Evolutionary conservation across 2,329 filamentous ascomycete species (phyloP).

Genomic region (Venturia nashicola): DNA sequence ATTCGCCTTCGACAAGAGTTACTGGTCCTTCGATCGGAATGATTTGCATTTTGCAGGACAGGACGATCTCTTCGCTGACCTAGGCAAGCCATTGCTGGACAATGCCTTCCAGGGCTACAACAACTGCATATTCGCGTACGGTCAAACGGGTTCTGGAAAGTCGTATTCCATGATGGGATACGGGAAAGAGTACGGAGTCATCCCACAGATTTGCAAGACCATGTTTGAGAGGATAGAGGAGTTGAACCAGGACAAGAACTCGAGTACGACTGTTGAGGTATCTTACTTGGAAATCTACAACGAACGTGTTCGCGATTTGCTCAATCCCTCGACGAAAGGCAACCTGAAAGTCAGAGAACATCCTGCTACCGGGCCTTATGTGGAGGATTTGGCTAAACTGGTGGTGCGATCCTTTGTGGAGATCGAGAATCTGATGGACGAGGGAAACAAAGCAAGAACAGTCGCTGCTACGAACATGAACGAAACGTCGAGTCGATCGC

Average conservation of each 20-base stretch:
- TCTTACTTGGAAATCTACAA: conserved; percentile 99
- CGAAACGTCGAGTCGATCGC: conserved; percentile 94
- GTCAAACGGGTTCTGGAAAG: conserved; percentile 96
- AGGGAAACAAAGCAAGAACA: conserved; percentile 96
- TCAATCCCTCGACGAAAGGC: conserved; percentile 91
- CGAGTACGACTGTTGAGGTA: conserved; percentile 88
- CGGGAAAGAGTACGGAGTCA: conserved; percentile 88
- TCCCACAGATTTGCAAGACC: conserved; percentile 90
- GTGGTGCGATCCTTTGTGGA: conserved; percentile 88
- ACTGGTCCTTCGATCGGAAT: conserved; percentile 89
- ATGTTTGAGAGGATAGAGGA: conserved; percentile 83
- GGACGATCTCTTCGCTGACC: conserved; percentile 73
- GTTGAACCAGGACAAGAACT: conserved; percentile 60
- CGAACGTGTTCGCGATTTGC: conserved; percentile 84
- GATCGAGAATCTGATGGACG: conserved; percentile 97
- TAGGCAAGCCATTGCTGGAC: conserved; percentile 82
- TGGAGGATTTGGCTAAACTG: conserved; percentile 92
- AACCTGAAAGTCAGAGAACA: conserved; percentile 97
- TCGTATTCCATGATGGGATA: conserved; percentile 99
- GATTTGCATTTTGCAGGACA: conserved; percentile 81
- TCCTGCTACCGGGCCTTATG: conserved; percentile 92
- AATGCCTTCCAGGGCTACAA: conserved; percentile 99
- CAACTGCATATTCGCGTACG: conserved; percentile 99
- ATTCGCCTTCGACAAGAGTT: conserved; percentile 93
- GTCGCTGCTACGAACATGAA: conserved; percentile 99